phyloP scores from a whole-genome alignment of 208 protist species.

The Naegleria gruberi region DNA sequence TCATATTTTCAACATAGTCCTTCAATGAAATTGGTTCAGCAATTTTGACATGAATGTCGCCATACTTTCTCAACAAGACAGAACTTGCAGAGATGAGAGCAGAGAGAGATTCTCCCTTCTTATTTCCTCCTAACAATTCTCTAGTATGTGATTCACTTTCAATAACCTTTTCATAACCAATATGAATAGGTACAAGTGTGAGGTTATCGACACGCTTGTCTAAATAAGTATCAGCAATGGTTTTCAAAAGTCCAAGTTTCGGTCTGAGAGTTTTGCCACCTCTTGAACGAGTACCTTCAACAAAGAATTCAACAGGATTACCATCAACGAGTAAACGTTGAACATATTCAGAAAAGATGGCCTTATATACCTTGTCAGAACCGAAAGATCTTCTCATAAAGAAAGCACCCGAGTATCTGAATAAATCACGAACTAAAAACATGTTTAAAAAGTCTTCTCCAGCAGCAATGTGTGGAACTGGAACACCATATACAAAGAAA shows the following conservation, averaged over 20 bases:
- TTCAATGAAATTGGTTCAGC: conserved; percentile 63
- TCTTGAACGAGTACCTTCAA: conserved; percentile 43
- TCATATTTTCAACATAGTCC: conserved; percentile 31
- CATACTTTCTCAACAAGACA: conserved; percentile 52
- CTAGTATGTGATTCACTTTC: conserved; percentile 63
- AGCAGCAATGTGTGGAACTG: conserved; percentile 66
- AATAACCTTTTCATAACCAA: conserved; percentile 75
- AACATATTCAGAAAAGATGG: conserved; percentile 68
- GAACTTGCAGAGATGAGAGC: conserved; percentile 58
- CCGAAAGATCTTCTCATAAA: conserved; percentile 74
- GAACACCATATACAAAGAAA: conserved; percentile 52
- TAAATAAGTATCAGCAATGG: conserved; percentile 64
- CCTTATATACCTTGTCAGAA: conserved; percentile 60
- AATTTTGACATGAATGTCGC: conserved; percentile 65
- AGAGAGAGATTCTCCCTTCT: conserved; percentile 59
- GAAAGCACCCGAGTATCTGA: conserved; percentile 74
- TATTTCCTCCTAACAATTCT: conserved; percentile 71
- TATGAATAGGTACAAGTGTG: conserved; percentile 59
- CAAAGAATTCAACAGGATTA: conserved; percentile 49
- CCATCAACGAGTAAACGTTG: conserved; percentile 53
- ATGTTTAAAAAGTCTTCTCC: conserved; percentile 72
- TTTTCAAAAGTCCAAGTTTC: conserved; percentile 77
- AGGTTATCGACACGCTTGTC: conserved; percentile 37
- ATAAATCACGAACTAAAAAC: conserved; percentile 52
- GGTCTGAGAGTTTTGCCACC: conserved; percentile 69